Evolutionary conservation across 441 rosid genomes (phyloP).

Genomic region (Omphalea diandra): DNA sequence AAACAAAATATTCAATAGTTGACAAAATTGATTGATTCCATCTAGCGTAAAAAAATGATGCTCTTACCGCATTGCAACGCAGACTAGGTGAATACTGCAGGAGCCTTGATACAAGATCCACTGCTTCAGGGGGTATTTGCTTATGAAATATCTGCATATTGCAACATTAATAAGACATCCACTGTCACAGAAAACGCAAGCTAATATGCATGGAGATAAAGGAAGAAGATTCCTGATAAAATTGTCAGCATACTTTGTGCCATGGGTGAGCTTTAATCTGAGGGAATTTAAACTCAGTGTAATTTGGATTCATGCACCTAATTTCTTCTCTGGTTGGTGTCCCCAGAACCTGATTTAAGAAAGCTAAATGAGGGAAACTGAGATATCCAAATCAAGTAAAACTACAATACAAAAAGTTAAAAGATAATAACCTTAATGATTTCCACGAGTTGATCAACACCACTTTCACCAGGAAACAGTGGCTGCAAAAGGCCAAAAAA

Average conservation of each 20-base stretch:
- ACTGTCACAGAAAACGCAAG: constrained; percentile 11
- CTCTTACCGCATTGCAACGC: constrained; percentile 24
- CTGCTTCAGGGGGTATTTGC: constrained; percentile 67
- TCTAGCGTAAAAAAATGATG: neutral
- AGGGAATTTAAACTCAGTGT: constrained; percentile 88
- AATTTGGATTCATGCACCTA: constrained; percentile 88
- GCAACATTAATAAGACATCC: constrained; percentile 21
- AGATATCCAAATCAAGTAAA: constrained; percentile 15
- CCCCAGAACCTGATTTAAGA: constrained; percentile 55
- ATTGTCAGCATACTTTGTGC: constrained; percentile 65
- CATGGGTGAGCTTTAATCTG: constrained; percentile 92
- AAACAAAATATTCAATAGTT: neutral
- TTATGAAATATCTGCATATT: constrained; percentile 58
- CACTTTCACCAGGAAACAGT: constrained; percentile 90
- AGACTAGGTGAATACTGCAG: constrained; percentile 86
- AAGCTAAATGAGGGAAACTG: neutral
- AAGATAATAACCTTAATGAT: constrained; percentile 60
- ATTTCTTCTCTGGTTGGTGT: constrained; percentile 91
- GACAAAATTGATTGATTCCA: too few relatives aligned
- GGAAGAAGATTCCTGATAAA: constrained; percentile 10
- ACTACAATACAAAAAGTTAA: neutral
- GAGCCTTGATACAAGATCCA: constrained; percentile 76
- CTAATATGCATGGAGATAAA: too few relatives aligned
- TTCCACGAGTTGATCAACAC: constrained; percentile 91
- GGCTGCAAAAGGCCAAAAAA: constrained; percentile 62